A percentile compares a stretch with the other conserved stretches of the same genome.
Conservation (phyloP, 768 basidiomycete genomes). For the Cytidiella melzeri region DNA sequence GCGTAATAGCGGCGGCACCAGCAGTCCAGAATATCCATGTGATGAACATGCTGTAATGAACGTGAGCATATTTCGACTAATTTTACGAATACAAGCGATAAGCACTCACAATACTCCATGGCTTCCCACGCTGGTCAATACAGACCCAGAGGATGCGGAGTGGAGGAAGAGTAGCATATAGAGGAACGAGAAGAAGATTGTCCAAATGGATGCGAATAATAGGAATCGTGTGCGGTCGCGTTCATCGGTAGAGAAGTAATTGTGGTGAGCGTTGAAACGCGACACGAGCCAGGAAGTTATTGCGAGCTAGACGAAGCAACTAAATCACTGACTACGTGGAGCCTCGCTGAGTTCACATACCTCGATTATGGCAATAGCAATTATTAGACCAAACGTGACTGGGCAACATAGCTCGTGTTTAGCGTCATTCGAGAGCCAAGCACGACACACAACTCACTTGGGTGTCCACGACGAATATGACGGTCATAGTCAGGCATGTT, state of each 20-base stretch:
- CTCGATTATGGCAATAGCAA: conserved; percentile 63
- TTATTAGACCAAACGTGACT: conserved; percentile 49
- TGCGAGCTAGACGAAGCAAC: conserved; percentile 49
- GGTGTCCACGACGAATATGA: conserved; percentile 13
- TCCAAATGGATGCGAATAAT: conserved; percentile 72
- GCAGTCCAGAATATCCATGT: conserved; percentile 81
- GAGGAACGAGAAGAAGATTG: conserved; percentile 45
- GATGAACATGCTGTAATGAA: conserved; percentile 43
- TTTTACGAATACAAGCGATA: neutral
- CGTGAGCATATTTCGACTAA: neutral
- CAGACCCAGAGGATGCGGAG: conserved; percentile 36
- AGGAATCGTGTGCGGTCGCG: conserved; percentile 62
- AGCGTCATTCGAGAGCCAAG: neutral
- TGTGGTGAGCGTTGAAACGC: conserved; percentile 49
- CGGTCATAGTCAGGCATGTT: conserved; percentile 9
- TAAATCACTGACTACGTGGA: neutral
- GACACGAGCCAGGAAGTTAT: conserved; percentile 70
- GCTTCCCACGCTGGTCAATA: conserved; percentile 54
- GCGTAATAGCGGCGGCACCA: conserved; percentile 64
- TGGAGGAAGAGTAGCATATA: conserved; percentile 52
- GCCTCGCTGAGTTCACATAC: conserved; percentile 38
- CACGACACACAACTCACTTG: conserved; percentile 7
- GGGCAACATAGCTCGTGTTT: neutral
- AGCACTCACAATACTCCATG: conserved; percentile 57
- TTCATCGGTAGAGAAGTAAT: conserved; percentile 41